Evolutionary conservation across 345 rosid species (phyloP).

Genomic region (Limnanthes douglasii): DNA sequence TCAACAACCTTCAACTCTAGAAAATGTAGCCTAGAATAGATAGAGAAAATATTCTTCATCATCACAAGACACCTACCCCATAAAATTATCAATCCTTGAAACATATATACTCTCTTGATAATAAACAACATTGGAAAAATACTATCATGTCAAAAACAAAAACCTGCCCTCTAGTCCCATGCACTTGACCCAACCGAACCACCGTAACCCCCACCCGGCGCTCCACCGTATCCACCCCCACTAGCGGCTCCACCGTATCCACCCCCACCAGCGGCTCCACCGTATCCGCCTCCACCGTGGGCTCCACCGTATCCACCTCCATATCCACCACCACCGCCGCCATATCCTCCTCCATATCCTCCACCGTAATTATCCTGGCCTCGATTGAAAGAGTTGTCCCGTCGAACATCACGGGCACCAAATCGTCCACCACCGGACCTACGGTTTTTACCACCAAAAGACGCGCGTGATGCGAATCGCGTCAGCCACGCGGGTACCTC

Average conservation of each 20-base stretch:
- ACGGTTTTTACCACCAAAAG: conserved; percentile 41
- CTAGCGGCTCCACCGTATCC: conserved; percentile 15
- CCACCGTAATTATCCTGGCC: conserved; percentile 45
- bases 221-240: conserved; percentile 4
- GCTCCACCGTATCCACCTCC: conserved; percentile 19
- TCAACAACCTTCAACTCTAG: no score
- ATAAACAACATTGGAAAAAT: conserved; percentile 9
- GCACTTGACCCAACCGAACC: conserved; percentile 57
- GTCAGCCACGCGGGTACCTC: conserved; percentile 97
- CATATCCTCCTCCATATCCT: conserved; percentile 18
- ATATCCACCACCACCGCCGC: conserved; percentile 18
- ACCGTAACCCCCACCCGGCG: no score
- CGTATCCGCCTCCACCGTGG: conserved; percentile 2
- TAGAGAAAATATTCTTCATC: no score
- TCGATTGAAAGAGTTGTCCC: conserved; percentile 40
- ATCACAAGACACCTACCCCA: no score
- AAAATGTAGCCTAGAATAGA: no score
- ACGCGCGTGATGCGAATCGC: conserved; percentile 61
- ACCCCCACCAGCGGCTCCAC: conserved; percentile 18
- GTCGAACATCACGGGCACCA: conserved; percentile 85
- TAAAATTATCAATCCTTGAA: no score
- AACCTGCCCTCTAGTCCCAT: conserved; percentile 47
- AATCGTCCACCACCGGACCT: conserved; percentile 77
- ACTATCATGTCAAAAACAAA: conserved; percentile 6
- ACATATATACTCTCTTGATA: conserved; percentile 15